These are phyloP conservation scores for Ambrosiella cleistominuta DNA, from an alignment of 2,329 filamentous ascomycete genomes.

Conservation along the genomic window DNA sequence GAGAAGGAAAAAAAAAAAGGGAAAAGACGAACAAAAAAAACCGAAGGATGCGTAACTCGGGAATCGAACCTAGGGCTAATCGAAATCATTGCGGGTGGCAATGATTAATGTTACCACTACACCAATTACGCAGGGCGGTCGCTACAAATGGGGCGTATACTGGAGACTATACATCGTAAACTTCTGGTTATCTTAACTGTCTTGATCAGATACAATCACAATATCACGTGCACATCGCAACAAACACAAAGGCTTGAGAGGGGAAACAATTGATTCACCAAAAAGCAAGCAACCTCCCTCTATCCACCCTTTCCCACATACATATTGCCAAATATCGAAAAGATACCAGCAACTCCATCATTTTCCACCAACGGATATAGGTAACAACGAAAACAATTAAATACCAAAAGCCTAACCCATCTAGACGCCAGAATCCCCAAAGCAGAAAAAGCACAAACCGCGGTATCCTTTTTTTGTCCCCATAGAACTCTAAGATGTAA, in stretches of 20 bases:
- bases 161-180: not conserved
- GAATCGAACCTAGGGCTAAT: not conserved
- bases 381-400: not conserved
- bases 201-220: not conserved
- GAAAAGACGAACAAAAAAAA: not conserved
- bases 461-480: not conserved
- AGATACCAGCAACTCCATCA: not conserved
- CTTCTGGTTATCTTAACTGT: not conserved
- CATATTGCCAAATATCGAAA: not conserved
- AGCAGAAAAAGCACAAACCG: not conserved
- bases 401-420: not conserved
- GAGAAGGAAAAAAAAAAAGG: not conserved
- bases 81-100: not conserved
- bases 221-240: not conserved
- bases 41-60: not conserved
- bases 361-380: not conserved
- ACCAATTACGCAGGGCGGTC: not conserved
- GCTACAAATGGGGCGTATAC: not conserved
- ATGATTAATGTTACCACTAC: not conserved
- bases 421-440: slow-evolving; percentile 6
- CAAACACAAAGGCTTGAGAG: not conserved
- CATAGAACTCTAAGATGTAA: slow-evolving; percentile 1
- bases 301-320: not conserved
- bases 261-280: not conserved
- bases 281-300: not conserved